phyloP scores from a whole-genome alignment of 306 rosid genomes.

The Casuarina glauca region DNA sequence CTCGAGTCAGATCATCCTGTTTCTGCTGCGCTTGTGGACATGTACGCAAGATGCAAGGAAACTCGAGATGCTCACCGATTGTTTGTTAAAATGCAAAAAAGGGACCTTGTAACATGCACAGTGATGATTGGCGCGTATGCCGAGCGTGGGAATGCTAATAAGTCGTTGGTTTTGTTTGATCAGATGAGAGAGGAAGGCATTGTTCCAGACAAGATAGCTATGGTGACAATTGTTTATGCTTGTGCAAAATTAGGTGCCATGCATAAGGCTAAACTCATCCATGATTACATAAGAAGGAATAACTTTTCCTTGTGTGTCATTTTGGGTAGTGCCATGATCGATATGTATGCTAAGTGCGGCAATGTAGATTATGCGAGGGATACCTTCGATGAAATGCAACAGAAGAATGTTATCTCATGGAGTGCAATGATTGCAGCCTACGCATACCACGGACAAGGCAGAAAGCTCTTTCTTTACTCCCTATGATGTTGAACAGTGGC shows the following conservation, averaged over 20 bases:
- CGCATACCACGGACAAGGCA: conserved; percentile 73
- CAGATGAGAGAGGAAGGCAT: conserved; percentile 65
- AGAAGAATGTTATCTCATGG: conserved; percentile 74
- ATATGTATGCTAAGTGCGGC: conserved; percentile 80
- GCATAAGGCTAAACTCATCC: conserved; percentile 61
- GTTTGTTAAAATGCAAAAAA: conserved; percentile 59
- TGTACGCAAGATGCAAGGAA: conserved; percentile 60
- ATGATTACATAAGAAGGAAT: conserved; percentile 45
- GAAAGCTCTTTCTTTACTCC: conserved; percentile 58
- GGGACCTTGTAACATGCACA: conserved; percentile 68
- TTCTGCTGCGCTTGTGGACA: conserved; percentile 63
- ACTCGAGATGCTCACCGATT: conserved; percentile 50
- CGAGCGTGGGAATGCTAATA: conserved; percentile 46
- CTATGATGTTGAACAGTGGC: conserved; percentile 52
- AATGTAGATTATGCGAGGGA: conserved; percentile 61
- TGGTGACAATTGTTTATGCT: conserved; percentile 67
- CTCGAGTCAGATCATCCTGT: conserved; percentile 52
- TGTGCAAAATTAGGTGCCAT: conserved; percentile 75
- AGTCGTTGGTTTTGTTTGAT: conserved; percentile 70
- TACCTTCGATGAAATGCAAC: conserved; percentile 59
- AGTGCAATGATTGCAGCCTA: conserved; percentile 85
- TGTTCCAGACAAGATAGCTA: conserved; percentile 63
- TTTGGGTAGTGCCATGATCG: conserved; percentile 73
- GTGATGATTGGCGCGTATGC: conserved; percentile 72
- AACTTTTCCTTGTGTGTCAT: conserved; percentile 59